Conservation (phyloP, 192 early-diverging fungal species). For the Martensiomyces pterosporus region DNA sequence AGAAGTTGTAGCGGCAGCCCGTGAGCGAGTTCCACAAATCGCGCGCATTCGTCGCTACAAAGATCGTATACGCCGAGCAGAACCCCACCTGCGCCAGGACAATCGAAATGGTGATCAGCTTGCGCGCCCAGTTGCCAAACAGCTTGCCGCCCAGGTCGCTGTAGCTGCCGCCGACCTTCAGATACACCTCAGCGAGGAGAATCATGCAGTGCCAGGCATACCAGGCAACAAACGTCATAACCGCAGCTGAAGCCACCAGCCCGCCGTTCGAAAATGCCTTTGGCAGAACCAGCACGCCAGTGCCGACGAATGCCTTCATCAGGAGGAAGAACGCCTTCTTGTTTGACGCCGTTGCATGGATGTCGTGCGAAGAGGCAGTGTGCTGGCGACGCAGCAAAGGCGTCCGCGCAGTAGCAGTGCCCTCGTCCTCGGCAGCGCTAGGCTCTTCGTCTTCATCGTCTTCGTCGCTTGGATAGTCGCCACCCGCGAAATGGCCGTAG, state of each 20-base stretch:
- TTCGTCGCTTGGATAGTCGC: conserved; percentile 80
- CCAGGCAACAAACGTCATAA: conserved; percentile 55
- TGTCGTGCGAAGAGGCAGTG: conserved; percentile 9
- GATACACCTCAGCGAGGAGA: conserved; percentile 58
- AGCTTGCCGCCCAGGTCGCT: conserved; percentile 60
- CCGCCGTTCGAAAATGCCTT: conserved; percentile 76
- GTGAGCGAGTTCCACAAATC: conserved; percentile 65
- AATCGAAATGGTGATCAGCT: conserved; percentile 60
- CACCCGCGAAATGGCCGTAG: conserved; percentile 92
- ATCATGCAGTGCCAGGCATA: conserved; percentile 63
- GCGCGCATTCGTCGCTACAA: conserved; percentile 76
- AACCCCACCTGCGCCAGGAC: conserved; percentile 77
- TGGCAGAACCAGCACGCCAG: conserved; percentile 71
- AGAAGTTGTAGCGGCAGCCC: conserved; percentile 56
- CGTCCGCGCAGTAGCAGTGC: conserved; percentile 3
- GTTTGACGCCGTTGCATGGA: conserved; percentile 54
- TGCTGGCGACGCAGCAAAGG: conserved; percentile 5
- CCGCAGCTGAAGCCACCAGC: conserved; percentile 53
- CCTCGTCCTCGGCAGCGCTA: background rate
- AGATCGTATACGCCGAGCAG: conserved; percentile 85
- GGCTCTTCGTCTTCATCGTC: conserved; percentile 52
- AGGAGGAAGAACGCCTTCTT: conserved; percentile 73
- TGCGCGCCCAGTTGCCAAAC: conserved; percentile 57
- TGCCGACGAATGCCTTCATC: conserved; percentile 80
- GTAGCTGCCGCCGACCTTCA: conserved; percentile 58